Percentiles rank a stretch among this genome's conserved stretches.
phyloP scores from a whole-genome alignment of 1,284 basidiomycete genomes.

The Cystobasidiaceae sp. region DNA sequence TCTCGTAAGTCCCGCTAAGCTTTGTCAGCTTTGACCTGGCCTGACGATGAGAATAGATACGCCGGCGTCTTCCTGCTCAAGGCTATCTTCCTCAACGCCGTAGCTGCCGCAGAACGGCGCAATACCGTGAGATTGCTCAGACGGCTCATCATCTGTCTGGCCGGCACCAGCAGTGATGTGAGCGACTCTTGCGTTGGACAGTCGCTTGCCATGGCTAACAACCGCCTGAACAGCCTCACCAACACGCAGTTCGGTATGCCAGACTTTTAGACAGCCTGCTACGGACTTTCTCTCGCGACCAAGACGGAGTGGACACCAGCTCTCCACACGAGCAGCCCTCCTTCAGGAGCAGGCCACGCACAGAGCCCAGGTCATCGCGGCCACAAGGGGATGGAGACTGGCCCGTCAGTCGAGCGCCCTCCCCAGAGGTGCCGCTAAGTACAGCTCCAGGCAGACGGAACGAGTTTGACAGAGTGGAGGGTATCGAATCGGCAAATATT shows the following conservation, averaged over 20 bases:
- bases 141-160: constrained; percentile 38
- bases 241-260: constrained; percentile 39
- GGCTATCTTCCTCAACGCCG: constrained; percentile 39
- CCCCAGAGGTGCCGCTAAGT: too few relatives aligned
- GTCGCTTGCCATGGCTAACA: too few relatives aligned
- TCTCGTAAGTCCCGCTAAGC: constrained; percentile 34
- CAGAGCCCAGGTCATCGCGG: not conserved
- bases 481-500: too few relatives aligned
- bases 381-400: not conserved
- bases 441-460: too few relatives aligned
- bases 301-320: constrained; percentile 26
- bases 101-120: constrained; percentile 33
- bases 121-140: constrained; percentile 38
- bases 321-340: constrained; percentile 2
- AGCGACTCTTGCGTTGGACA: not conserved
- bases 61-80: constrained; percentile 38
- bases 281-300: constrained; percentile 36
- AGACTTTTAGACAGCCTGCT: constrained; percentile 40
- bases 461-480: too few relatives aligned
- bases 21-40: not conserved
- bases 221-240: constrained; percentile 28
- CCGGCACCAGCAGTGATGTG: constrained; percentile 29
- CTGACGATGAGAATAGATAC: constrained; percentile 28
- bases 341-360: not conserved
- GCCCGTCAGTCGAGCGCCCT: too few relatives aligned